Percentiles rank a stretch among this genome's conserved stretches.
Evolutionary conservation across 352 stramenopile genomes (phyloP).

Genomic region (Thraustochytrium sp.): DNA sequence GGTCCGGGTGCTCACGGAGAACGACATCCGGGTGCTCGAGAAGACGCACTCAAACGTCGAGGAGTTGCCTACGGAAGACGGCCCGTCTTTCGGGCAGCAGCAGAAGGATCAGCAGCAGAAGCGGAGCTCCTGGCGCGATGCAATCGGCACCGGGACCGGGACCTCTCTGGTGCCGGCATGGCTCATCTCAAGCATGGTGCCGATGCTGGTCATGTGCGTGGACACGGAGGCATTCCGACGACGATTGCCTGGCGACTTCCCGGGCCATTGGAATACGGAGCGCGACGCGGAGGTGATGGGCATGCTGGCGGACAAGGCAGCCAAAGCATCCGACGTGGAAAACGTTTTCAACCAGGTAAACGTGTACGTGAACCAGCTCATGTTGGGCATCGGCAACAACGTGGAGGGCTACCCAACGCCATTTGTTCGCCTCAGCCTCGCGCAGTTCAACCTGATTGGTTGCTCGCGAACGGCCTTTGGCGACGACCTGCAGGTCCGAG

Average conservation of each 20-base stretch:
- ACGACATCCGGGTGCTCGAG: no score
- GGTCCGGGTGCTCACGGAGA: no score
- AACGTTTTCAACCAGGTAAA: neutral
- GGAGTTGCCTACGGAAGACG: no score
- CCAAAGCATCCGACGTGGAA: neutral
- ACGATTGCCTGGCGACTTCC: neutral
- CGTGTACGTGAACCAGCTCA: constrained; percentile 24
- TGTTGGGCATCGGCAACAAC: constrained; percentile 38
- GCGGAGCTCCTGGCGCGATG: no score
- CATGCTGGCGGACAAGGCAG: neutral
- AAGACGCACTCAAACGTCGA: no score
- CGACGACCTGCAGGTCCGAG: constrained; percentile 2
- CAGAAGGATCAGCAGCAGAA: neutral
- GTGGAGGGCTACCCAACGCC: constrained; percentile 23
- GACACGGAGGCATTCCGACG: neutral
- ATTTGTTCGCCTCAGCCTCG: constrained; percentile 10
- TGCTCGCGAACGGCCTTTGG: neutral
- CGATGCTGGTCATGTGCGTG: constrained; percentile 12
- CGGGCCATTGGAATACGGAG: neutral
- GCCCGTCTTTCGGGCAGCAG: no score
- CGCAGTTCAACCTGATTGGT: constrained; percentile 18
- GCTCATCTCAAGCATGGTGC: neutral
- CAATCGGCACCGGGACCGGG: no score
- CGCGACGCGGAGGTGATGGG: neutral
- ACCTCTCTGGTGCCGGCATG: neutral